Conservation (phyloP, 768 basidiomycete species). For the Suillus hirtellus region DNA sequence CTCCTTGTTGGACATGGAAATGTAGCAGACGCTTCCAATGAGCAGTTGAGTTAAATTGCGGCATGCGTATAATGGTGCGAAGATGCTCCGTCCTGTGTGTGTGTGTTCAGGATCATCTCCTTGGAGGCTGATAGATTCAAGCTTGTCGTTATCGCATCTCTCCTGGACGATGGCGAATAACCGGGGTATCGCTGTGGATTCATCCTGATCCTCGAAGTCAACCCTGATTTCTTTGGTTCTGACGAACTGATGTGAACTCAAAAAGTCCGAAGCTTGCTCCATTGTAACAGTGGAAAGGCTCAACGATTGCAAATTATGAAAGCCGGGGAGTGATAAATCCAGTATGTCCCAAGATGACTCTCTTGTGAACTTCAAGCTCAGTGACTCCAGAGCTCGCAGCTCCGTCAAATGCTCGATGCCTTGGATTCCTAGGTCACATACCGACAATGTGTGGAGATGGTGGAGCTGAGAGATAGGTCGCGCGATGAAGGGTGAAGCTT, state of each 20-base stretch:
- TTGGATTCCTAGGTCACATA: not conserved
- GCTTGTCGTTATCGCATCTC: not conserved
- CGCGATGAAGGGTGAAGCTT: not conserved
- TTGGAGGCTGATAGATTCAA: not conserved
- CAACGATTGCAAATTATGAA: not conserved
- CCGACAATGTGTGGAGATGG: not conserved
- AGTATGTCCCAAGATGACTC: not conserved
- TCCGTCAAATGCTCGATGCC: not conserved
- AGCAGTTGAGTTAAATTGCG: not conserved
- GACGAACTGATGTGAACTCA: not conserved
- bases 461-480: not conserved
- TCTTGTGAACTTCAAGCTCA: not conserved
- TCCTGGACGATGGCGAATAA: not conserved
- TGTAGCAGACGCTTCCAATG: constrained; percentile 13
- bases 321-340: not conserved
- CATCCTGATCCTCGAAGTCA: not conserved
- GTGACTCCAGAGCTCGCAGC: not conserved
- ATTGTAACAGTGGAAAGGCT: not conserved
- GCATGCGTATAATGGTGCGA: not conserved
- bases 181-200: not conserved
- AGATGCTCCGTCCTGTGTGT: not conserved
- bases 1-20: constrained; percentile 19
- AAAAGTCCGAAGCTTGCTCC: not conserved
- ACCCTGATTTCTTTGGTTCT: not conserved
- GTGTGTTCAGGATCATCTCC: not conserved